Evolutionary conservation across 495 filamentous ascomycete genomes (phyloP), one percentile per base, ranked within the genome.

Genomic region (Penicillium atrosanguineum): DNA sequence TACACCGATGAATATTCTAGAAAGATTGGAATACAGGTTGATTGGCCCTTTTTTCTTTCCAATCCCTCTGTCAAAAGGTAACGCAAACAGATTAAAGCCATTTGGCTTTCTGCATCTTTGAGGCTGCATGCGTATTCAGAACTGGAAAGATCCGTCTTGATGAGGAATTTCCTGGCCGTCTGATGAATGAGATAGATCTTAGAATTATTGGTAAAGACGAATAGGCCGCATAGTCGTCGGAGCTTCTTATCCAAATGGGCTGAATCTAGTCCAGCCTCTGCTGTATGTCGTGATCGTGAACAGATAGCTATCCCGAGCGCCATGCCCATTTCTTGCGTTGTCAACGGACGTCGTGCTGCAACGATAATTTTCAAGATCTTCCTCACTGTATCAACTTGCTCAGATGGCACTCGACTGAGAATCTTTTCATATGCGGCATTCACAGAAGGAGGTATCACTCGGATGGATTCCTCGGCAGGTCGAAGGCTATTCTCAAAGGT

Each of bases 331-430:
- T 77, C 73, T 9, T 36, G 34, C 2, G 67, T 48, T 6, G 60
- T 63, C 15, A 78, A 59, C n/a, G 72, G 72, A 34, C 68, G 53
- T 41, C 45, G 26, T 44, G 69, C 68, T 18, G 55, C 68, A 18
- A 71, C 52, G 25, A 77, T 56, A 7, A 76, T 76, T 25, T 70
- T 47, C 6, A 79, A 60, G 14, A 76, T 41, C 39, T 52, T 68
- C 41, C 39, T 57, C 6, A 59, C 66, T 19, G n/a, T 46, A 21
- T 49, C 43, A 2, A 36, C 40, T 34, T 64, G 26, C 14, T 19
- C 1, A 31, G 46, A 20, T 6, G 46, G 45, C 41, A 59, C 56
- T 45, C 57, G 60, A 40, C 29, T 18, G 31, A 76, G 62, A 28
- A 67, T 60, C 34, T 56, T 67, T 16, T 65, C 52, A 44, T 74